phyloP scores from a whole-genome alignment of 1,284 basidiomycete species.

The Mycena sp. region DNA sequence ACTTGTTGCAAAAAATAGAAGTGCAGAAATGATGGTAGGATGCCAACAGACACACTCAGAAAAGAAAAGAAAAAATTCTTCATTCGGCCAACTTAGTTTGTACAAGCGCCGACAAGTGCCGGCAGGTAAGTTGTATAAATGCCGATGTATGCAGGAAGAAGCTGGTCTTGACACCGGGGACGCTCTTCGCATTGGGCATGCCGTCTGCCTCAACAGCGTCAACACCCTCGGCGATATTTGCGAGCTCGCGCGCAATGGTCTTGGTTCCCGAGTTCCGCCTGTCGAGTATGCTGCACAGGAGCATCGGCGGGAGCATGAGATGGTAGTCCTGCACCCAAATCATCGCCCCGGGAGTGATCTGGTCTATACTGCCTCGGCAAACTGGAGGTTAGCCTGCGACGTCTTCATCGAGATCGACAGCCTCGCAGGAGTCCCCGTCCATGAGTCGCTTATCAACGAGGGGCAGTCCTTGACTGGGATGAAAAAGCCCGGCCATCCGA shows the following conservation, averaged over 20 bases:
- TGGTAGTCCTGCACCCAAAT: slow-evolving; percentile 99
- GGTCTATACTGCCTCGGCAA: slow-evolving; percentile 90
- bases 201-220: slow-evolving; percentile 65
- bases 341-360: slow-evolving; percentile 88
- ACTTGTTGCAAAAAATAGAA: too few species aligned
- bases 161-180: slow-evolving; percentile 88
- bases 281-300: slow-evolving; percentile 90
- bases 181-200: slow-evolving; percentile 50
- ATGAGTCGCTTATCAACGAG: slow-evolving; percentile 87
- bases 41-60: too few species aligned
- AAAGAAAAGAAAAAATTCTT: too few species aligned
- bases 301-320: slow-evolving; percentile 97
- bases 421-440: slow-evolving; percentile 96
- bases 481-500: slow-evolving; percentile 92
- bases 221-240: slow-evolving; percentile 78
- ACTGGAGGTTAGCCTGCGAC: slow-evolving; percentile 94
- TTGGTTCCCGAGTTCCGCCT: slow-evolving; percentile 73
- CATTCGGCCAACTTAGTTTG: too few species aligned
- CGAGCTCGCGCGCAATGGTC: slow-evolving; percentile 71
- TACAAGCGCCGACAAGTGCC: too few species aligned
- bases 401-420: slow-evolving; percentile 97
- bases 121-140: too few species aligned
- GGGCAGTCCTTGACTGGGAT: slow-evolving; percentile 90
- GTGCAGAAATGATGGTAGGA: too few species aligned
- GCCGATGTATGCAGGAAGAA: slow-evolving; percentile 92